Percentiles rank a stretch among this genome's conserved stretches.
Conservation (phyloP, 106 monocot genomes). For the Allium sativum region DNA sequence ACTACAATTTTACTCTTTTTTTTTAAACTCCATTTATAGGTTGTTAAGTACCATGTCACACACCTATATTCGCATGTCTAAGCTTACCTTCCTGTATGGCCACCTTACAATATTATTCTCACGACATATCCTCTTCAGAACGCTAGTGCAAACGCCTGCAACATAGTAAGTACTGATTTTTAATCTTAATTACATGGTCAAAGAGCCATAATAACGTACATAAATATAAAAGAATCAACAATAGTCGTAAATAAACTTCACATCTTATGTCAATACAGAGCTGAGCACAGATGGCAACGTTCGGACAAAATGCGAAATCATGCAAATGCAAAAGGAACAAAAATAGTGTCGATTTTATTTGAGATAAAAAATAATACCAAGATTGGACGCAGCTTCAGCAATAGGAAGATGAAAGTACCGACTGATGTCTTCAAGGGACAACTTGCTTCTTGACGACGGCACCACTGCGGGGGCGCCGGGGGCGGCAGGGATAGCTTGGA, state of each 20-base stretch:
- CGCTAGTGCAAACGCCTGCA: constrained; percentile 77
- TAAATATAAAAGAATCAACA: neutral
- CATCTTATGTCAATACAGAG: neutral
- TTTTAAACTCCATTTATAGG: too few species aligned
- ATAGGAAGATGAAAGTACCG: constrained; percentile 71
- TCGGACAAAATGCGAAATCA: neutral
- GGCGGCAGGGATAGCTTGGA: constrained; percentile 5
- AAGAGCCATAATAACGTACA: neutral
- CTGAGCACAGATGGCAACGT: neutral
- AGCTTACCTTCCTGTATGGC: constrained; percentile 74
- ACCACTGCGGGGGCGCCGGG: constrained; percentile 9
- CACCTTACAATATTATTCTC: constrained; percentile 68
- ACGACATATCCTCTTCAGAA: constrained; percentile 87
- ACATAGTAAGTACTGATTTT: neutral
- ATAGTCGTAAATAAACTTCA: neutral
- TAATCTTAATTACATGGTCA: neutral
- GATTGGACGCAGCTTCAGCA: constrained; percentile 64
- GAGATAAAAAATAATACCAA: constrained; percentile 26
- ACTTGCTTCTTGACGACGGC: constrained; percentile 11
- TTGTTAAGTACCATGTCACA: too few species aligned
- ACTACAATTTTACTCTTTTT: too few species aligned
- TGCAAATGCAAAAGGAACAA: constrained; percentile 1
- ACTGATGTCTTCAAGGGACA: constrained; percentile 56
- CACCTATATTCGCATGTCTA: too few species aligned
- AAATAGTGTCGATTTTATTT: neutral